A percentile compares a stretch with the other conserved stretches of the same genome.
These are phyloP conservation scores for carrot (Daucus carota) DNA, from an alignment of 129 eudicot species.

Conservation along the genomic window DH1_v3.0 NC_030381.2:7301501-7302000, in stretches of 20 bases:
- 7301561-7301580: neutral
- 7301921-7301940: neutral
- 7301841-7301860: neutral
- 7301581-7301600: neutral
- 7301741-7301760: conserved; percentile 9
- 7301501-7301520: neutral
- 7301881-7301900: neutral
- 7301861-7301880: neutral
- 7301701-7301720: conserved; percentile 94
- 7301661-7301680: conserved; percentile 94
- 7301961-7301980: neutral
- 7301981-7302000: neutral
- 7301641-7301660: conserved; percentile 90
- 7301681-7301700: conserved; percentile 95
- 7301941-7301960: too few species aligned
- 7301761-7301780: neutral
- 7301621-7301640: conserved; percentile 94
- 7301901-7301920: neutral
- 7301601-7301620: neutral
- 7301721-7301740: conserved; percentile 96
- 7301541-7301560: conserved; percentile 3
- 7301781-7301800: neutral
- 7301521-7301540: neutral
- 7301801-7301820: neutral
- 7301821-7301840: neutral